Evolutionary conservation across 2,329 filamentous ascomycete genomes (phyloP).

Genomic region (Alternaria atra): DNA sequence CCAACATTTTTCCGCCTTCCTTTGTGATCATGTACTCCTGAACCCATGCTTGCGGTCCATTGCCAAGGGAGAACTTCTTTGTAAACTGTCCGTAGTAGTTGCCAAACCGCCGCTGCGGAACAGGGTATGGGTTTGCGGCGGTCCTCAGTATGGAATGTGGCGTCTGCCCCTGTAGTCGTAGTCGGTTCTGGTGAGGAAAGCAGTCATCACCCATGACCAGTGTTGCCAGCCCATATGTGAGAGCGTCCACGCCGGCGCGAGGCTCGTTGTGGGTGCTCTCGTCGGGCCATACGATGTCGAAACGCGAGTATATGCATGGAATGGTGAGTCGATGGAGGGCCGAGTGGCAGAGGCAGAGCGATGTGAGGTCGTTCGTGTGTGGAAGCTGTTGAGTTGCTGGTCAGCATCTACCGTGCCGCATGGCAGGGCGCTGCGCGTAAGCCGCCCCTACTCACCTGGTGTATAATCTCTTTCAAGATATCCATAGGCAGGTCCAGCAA

Average conservation of each 20-base stretch:
- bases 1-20: conserved; percentile 88
- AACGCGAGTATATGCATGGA: conserved; percentile 82
- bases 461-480: conserved; percentile 79
- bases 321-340: conserved; percentile 78
- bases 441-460: conserved; percentile 66
- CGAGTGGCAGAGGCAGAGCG: conserved; percentile 79
- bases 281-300: conserved; percentile 90
- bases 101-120: conserved; percentile 62
- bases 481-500: conserved; percentile 81
- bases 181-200: conserved; percentile 59
- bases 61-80: conserved; percentile 84
- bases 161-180: conserved; percentile 29
- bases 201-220: conserved; percentile 76
- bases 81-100: conserved; percentile 83
- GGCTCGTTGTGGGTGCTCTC: conserved; percentile 70
- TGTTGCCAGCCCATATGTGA: conserved; percentile 83
- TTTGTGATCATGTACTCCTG: conserved; percentile 83
- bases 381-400: conserved; percentile 65
- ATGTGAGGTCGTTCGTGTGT: conserved; percentile 82
- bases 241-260: conserved; percentile 78
- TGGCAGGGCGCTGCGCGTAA: conserved; percentile 1
- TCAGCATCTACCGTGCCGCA: conserved; percentile 19
- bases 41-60: conserved; percentile 80
- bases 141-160: conserved; percentile 17
- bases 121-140: conserved; percentile 43